Percentiles rank a stretch among this genome's conserved stretches.
These are phyloP conservation scores for Thalassiosira ordinaria DNA, from an alignment of 352 stramenopile genomes.

Conservation along the genomic window DNA sequence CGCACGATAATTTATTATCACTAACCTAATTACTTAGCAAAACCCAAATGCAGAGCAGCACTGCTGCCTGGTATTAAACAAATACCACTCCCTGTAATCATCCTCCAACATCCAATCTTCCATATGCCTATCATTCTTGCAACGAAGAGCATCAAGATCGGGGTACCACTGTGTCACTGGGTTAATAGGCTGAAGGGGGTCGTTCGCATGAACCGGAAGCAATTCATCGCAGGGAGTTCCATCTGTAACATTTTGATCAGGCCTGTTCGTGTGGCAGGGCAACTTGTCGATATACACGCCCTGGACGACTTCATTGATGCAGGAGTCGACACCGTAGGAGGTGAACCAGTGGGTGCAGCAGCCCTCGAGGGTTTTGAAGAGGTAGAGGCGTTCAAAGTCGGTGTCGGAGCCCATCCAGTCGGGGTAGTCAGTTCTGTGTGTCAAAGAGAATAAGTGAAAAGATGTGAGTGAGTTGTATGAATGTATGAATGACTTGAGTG, in stretches of 20 bases:
- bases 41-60: conserved; percentile 11
- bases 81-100: conserved; percentile 3
- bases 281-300: conserved; percentile 24
- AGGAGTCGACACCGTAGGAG: conserved; percentile 1
- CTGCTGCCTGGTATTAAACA: conserved; percentile 8
- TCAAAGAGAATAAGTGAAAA: not conserved
- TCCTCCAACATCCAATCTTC: not conserved
- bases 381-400: conserved; percentile 40
- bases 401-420: conserved; percentile 37
- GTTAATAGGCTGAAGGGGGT: too few relatives aligned
- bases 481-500: not conserved
- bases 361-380: conserved; percentile 37
- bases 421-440: conserved; percentile 37
- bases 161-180: too few relatives aligned
- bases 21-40: too few relatives aligned
- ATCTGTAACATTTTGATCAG: too few relatives aligned
- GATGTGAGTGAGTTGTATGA: not conserved
- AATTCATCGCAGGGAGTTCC: too few relatives aligned
- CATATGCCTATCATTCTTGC: not conserved
- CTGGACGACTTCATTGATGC: conserved; percentile 31
- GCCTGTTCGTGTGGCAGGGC: conserved; percentile 2
- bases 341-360: conserved; percentile 50
- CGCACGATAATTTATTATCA: too few relatives aligned
- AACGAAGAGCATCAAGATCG: not conserved
- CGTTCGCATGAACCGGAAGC: too few relatives aligned